Base-by-base conservation (phyloP, 176 grass and related monocot species). In the Oryza nivara region DNA sequence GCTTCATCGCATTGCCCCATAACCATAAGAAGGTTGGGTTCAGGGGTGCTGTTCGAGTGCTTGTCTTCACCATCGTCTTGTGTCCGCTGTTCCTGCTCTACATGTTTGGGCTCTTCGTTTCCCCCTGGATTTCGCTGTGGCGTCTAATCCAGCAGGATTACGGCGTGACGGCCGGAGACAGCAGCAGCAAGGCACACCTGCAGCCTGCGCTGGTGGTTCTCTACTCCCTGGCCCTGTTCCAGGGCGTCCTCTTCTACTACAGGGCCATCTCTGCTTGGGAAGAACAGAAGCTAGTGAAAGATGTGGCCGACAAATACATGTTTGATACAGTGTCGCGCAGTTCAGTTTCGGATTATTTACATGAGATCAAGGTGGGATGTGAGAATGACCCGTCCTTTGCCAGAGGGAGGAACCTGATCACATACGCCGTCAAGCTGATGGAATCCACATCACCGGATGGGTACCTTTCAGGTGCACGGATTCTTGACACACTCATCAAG, bases 361-460 rank as follows among this genome's bases (percentile, higher is more conserved):
- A 9, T 0, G 38, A 71, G 19, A 71, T 40, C 38, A 71, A 10
- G 7, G 20, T 43, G 6, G 68, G 15, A 13, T 70, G 68, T 14
- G 68, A 11, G 3, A 70, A 41, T 35, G 68, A 70, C 28, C 34
- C 68, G 43, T 70, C 68, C 1, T 70, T 70, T 9, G 36, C 68
- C 5, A 70, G 13, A 22, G 38, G 68, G n/a, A 77, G 56, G 75
- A 77, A 64, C 75, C 56, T 77, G 7, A 28, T 44, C 35, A 77
- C 56, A 2, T 75, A 75, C 2, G 28, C 73, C 6, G 48, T 36
- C 15, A 9, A 30, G 7, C 9, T 58, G 25, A 35, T 75, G 30
- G 32, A 75, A 15, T 75, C 49, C 10, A 19, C 32, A 11, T 75
- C 73, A 56, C 52, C 30, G 30, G 30, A 30, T 30, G 30, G 30